A percentile compares a stretch with the other conserved stretches of the same genome.
These are phyloP conservation scores for Aegilops longissima DNA, from an alignment of 176 grass and related monocot genomes.

Conservation along the genomic window DNA sequence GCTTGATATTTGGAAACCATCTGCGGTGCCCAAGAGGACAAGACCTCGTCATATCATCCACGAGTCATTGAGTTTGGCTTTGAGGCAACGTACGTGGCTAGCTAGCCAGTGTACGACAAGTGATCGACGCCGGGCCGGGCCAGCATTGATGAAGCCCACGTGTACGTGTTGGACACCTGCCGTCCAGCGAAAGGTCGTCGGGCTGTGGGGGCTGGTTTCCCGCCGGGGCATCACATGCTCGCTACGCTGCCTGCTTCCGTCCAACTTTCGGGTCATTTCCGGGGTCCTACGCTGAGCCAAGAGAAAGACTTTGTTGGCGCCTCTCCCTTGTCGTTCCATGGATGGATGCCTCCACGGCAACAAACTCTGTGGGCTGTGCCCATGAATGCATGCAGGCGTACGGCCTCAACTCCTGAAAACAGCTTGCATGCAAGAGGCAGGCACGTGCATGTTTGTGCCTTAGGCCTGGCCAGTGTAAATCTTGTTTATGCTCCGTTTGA, in stretches of 20 bases:
- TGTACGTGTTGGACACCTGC: conserved; percentile 15
- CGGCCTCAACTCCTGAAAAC: not conserved
- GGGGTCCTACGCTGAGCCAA: conserved; percentile 19
- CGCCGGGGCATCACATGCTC: conserved; percentile 46
- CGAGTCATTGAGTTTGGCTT: not conserved
- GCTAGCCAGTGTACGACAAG: not conserved
- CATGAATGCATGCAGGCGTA: not conserved
- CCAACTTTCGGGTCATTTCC: conserved; percentile 38
- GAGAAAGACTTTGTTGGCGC: conserved; percentile 19
- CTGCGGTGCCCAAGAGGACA: not conserved
- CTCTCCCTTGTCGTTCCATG: not conserved
- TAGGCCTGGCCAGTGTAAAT: not conserved
- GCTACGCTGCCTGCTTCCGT: conserved; percentile 24
- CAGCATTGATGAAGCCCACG: not conserved
- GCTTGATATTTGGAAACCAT: not conserved
- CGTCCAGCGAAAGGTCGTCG: conserved; percentile 37
- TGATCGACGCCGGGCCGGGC: not conserved
- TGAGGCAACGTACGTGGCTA: not conserved
- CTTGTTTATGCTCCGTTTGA: not conserved
- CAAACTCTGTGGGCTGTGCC: conserved; percentile 16
- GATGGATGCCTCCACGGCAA: conserved; percentile 19
- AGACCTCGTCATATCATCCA: not conserved
- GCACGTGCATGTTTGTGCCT: not conserved
- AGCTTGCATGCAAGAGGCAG: not conserved
- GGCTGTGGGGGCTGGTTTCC: conserved; percentile 69